Base-by-base conservation (phyloP, 371 early-diverging fungal species). In the Haplosporangium sp. region DNA sequence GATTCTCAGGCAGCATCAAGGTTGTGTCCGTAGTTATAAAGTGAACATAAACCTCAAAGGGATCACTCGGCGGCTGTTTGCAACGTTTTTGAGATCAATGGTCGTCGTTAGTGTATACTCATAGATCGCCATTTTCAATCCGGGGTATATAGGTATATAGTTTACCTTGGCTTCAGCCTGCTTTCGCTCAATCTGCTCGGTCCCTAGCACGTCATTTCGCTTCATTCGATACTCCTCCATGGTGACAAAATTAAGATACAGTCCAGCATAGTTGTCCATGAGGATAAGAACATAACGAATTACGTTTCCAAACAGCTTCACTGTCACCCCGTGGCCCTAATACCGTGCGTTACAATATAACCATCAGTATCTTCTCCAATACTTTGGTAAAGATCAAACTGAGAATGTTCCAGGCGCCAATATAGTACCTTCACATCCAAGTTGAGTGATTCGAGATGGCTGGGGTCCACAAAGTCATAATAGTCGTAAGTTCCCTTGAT, bases 251-350 rank as follows among this genome's bases (percentile, higher is more conserved):
- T 89, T 87, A 7, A 86, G 75, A 76, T 85, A 87, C 8, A 85
- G 83, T 18, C 95, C 96, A 56, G 92, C 86, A 65, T 94, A 95
- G 64, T 95, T 95, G 51, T 91, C 92, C 52, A 87, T 88, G 11
- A 95, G 64, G 16, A 91, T 86, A n/a, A 95, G 81, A 1, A 94
- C 67, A 59, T 92, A 90, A 9, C 91, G 86, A 29, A 94, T 85
- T 16, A 93, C 82, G 46, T 89, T 89, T 14, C 94, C 95, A 81
- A 88, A 91, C 8, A 92, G 23, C 52, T 88, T 91, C 47, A 87
- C 80, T n/a, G 80, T 89, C 0, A 87, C 90, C 5, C 87, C 86
- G n/a, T 86, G 80, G 6, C 84, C 83, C 87, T 88, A 54, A 18
- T 11, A 47, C 47, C 21, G 14, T 47, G 20, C 52, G 7, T 42